Evolutionary conservation across 2,329 filamentous ascomycete species (phyloP).

Genomic region (Orbilia brochopaga): DNA sequence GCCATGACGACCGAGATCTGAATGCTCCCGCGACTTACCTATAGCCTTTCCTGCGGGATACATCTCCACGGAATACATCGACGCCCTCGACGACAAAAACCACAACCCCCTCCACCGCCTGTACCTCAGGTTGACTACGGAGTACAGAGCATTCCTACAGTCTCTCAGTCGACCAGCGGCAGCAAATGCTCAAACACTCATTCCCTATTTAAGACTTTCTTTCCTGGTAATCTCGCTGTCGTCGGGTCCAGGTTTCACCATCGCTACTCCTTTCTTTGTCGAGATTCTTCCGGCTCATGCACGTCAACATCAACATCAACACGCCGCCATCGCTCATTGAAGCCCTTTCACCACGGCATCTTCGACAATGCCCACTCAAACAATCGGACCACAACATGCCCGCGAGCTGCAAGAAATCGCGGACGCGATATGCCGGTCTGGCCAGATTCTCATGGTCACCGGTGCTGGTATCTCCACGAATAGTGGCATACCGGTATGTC

Average conservation of each 20-base stretch:
- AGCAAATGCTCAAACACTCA: not conserved
- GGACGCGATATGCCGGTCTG: slow-evolving; percentile 68
- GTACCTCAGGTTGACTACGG: not conserved
- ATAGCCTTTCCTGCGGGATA: too few species aligned
- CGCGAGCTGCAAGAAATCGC: slow-evolving; percentile 70
- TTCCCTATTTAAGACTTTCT: not conserved
- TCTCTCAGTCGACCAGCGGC: not conserved
- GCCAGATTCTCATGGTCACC: slow-evolving; percentile 73
- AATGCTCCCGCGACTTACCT: not conserved
- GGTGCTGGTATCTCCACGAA: slow-evolving; percentile 78
- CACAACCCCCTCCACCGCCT: not conserved
- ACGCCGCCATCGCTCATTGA: not conserved
- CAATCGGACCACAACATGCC: slow-evolving; percentile 63
- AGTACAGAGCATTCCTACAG: not conserved
- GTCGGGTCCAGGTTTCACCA: slow-evolving; percentile 10
- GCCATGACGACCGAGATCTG: not conserved
- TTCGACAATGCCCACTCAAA: slow-evolving; percentile 66
- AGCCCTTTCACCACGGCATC: slow-evolving; percentile 2
- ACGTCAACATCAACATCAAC: slow-evolving; percentile 16
- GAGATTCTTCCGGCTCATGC: slow-evolving; percentile 5
- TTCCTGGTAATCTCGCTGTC: slow-evolving; percentile 3
- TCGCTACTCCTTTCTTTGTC: not conserved
- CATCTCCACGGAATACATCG: too few species aligned
- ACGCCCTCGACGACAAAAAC: not conserved
- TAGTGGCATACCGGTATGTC: slow-evolving; percentile 72